phyloP scores from a whole-genome alignment of 2,329 filamentous ascomycete species.

The Hysterium pulicare region DNA sequence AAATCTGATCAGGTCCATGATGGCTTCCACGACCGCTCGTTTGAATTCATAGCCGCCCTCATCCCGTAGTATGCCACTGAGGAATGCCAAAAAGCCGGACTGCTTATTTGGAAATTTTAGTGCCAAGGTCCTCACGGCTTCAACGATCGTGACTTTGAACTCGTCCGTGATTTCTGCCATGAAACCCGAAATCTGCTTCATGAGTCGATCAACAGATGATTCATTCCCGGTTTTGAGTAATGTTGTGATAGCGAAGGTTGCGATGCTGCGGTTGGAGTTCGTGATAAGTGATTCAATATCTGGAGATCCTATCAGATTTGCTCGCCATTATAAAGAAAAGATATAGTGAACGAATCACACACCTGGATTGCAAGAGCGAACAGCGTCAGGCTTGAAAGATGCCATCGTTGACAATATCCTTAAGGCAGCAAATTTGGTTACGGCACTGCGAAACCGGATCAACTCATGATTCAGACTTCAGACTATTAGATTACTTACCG shows the following conservation, averaged over 20 bases:
- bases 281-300: constrained; percentile 97
- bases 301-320: too few species aligned
- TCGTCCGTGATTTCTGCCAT: constrained; percentile 99
- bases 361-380: constrained; percentile 93
- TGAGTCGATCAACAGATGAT: constrained; percentile 89
- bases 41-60: constrained; percentile 99
- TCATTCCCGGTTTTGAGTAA: constrained; percentile 98
- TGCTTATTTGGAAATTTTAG: constrained; percentile 98
- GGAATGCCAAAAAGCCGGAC: constrained; percentile 94
- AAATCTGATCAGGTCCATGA: constrained; percentile 99
- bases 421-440: constrained; percentile 96
- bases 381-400: constrained; percentile 89
- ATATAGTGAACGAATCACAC: too few species aligned
- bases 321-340: too few species aligned
- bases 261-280: constrained; percentile 94
- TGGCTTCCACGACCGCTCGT: constrained; percentile 94
- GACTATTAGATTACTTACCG: constrained; percentile 47
- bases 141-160: constrained; percentile 99
- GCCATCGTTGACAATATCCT: constrained; percentile 95
- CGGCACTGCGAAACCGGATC: constrained; percentile 56
- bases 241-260: constrained; percentile 97
- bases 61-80: constrained; percentile 93
- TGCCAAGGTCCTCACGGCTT: constrained; percentile 93
- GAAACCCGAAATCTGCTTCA: constrained; percentile 98
- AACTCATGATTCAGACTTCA: too few species aligned